Conservation (phyloP, 345 rosid genomes). For the Populus pruinosa region DNA sequence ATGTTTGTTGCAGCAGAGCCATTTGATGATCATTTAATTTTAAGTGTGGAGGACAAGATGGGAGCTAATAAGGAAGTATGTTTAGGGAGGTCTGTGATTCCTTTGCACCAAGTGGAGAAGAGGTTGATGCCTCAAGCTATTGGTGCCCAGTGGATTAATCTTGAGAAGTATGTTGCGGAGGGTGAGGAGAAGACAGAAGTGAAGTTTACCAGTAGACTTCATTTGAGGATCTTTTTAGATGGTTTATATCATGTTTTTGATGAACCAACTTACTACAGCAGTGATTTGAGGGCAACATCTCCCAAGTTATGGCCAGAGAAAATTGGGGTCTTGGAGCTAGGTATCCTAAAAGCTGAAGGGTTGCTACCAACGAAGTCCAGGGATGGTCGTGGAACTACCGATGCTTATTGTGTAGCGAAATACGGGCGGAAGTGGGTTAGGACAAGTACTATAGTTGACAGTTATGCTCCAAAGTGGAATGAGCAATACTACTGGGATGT, state of each 20-base stretch:
- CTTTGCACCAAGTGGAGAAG: conserved; percentile 41
- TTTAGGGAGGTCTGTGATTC: conserved; percentile 42
- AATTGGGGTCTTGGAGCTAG: conserved; percentile 51
- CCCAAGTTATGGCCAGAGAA: conserved; percentile 36
- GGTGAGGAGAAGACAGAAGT: conserved; percentile 1
- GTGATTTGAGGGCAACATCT: conserved; percentile 45
- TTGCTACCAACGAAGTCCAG: conserved; percentile 46
- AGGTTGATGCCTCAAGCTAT: conserved; percentile 28
- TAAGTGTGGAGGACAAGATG: conserved; percentile 5
- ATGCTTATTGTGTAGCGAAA: conserved; percentile 52
- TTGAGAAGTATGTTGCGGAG: conserved; percentile 16
- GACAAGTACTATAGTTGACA: conserved; percentile 43
- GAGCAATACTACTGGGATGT: conserved; percentile 61
- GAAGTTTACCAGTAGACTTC: conserved; percentile 43
- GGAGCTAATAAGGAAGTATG: conserved; percentile 25
- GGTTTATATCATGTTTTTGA: conserved; percentile 57
- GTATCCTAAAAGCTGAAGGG: conserved; percentile 43
- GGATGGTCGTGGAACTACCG: conserved; percentile 36
- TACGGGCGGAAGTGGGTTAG: conserved; percentile 53
- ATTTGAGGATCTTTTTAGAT: conserved; percentile 45
- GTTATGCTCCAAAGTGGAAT: conserved; percentile 42
- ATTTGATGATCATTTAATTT: conserved; percentile 17
- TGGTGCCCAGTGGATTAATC: conserved; percentile 38
- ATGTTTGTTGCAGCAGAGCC: conserved; percentile 22
- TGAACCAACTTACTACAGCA: conserved; percentile 50